These are phyloP conservation scores for Collybia nuda DNA, from an alignment of 768 basidiomycete species.

Conservation along the genomic window DNA sequence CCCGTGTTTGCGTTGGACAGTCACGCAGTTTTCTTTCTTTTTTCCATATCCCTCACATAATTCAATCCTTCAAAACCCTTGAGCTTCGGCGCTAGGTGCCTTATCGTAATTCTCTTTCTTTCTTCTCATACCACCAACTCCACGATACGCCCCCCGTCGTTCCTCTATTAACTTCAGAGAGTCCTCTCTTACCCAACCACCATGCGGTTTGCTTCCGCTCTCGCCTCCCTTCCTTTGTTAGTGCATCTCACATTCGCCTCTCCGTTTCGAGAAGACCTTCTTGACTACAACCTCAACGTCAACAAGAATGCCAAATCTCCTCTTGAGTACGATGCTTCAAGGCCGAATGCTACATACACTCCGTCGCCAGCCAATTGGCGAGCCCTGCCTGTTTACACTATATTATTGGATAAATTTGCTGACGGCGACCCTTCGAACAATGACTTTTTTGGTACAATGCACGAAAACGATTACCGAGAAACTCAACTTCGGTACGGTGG, in stretches of 20 bases:
- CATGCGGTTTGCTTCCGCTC: slow-evolving; percentile 51
- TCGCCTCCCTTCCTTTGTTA: slow-evolving; percentile 38
- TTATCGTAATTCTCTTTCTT: not conserved
- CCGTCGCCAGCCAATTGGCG: slow-evolving; percentile 88
- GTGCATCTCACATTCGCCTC: slow-evolving; percentile 46
- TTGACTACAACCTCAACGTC: slow-evolving; percentile 75
- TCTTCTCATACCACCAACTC: too few species aligned
- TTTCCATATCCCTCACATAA: too few species aligned
- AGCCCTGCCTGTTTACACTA: slow-evolving; percentile 71
- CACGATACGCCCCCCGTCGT: slow-evolving; percentile 9
- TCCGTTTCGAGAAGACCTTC: slow-evolving; percentile 66
- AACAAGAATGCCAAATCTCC: slow-evolving; percentile 71
- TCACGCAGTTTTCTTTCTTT: too few species aligned
- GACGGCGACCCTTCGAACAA: slow-evolving; percentile 93
- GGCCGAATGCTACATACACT: slow-evolving; percentile 67
- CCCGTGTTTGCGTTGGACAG: not conserved
- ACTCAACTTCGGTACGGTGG: slow-evolving; percentile 90
- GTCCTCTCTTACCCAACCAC: slow-evolving; percentile 6
- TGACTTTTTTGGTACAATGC: slow-evolving; percentile 80
- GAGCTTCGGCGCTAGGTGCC: not conserved
- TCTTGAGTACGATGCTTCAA: slow-evolving; percentile 61
- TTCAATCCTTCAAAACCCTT: too few species aligned
- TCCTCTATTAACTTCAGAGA: slow-evolving; percentile 17
- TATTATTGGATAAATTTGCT: slow-evolving; percentile 91
- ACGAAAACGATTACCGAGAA: slow-evolving; percentile 84